Evolutionary conservation across 192 early-diverging fungal genomes (phyloP).

Genomic region (Coemansia sp.): DNA sequence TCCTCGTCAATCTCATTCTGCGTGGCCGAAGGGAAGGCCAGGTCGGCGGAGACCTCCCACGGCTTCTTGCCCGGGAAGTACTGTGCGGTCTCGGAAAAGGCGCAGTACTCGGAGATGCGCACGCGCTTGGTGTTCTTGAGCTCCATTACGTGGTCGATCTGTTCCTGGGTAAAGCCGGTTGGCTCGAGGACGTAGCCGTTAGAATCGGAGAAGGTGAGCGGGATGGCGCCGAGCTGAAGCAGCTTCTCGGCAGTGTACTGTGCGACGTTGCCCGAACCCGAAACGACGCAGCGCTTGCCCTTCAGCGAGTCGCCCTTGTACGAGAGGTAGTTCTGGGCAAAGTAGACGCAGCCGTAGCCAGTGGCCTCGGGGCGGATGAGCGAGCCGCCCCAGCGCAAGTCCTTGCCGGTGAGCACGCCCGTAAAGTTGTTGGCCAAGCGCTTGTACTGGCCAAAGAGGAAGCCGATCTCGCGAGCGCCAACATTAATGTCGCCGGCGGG

Average conservation of each 20-base stretch:
- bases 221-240: constrained; percentile 53
- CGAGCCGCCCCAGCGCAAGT: constrained; percentile 54
- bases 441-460: constrained; percentile 58
- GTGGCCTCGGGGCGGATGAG: constrained; percentile 57
- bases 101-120: constrained; percentile 53
- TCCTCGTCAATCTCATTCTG: constrained; percentile 59
- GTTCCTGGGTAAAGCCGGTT: constrained; percentile 52
- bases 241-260: constrained; percentile 58
- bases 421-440: constrained; percentile 53
- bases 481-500: constrained; percentile 57
- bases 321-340: constrained; percentile 52
- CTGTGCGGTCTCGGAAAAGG: constrained; percentile 48
- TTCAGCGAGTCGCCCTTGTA: constrained; percentile 52
- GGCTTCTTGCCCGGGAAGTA: constrained; percentile 56
- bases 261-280: constrained; percentile 57
- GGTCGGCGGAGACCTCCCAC: constrained; percentile 53
- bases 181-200: constrained; percentile 54
- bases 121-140: constrained; percentile 56
- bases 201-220: constrained; percentile 57
- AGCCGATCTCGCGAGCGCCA: constrained; percentile 55
- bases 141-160: constrained; percentile 54
- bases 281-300: constrained; percentile 55
- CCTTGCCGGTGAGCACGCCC: constrained; percentile 57
- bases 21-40: constrained; percentile 58
- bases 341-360: constrained; percentile 58